Base-by-base conservation (phyloP, 176 grass and related monocot genomes). In the Coix lacrymajobi region DNA sequence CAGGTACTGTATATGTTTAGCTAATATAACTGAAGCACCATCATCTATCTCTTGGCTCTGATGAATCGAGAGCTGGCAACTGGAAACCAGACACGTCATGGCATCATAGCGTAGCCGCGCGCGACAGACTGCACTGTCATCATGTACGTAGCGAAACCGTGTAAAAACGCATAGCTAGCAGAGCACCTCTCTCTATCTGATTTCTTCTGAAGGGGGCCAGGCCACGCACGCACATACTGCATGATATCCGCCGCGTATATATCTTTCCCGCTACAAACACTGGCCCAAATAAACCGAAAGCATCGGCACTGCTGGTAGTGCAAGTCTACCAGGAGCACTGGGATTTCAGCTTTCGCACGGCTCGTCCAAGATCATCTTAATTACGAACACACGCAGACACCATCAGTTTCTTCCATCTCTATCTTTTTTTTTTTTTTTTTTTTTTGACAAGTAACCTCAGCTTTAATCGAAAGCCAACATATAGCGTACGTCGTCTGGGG, bases 241-340 rank as follows among this genome's bases (percentile, higher is more conserved):
- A 30, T 15, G 24, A 43, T 43, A 26, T 1, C 20, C 26, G 81
- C 20, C 26, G 81, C n/a, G 12, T 48, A 51, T 19, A 16, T 31
- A 40, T n/a, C 46, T 62, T 75, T 73, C 30, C 7, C 14, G 69
- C 69, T 43, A 76, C 56, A 81, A 51, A 68, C 19, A 33, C 71
- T 41, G 40, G 32, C 17, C 77, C 11, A 29, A 62, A 28, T 9
- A 52, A 64, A 69, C 77, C 38, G 63, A 75, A 79, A 85, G 76
- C 69, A 62, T 65, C 75, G 14, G 75, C 38, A 48, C 67, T 79
- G 37, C 39, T 75, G 39, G 7, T 62, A 76, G 70, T 85, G 77
- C 77, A 81, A 58, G 49, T 76, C 71, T 83, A 71, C 8, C 13
- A 51, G 29, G 67, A 73, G 67, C 84, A 51, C 66, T 63, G 10